These are phyloP conservation scores for Colletotrichum sidae DNA, from an alignment of 2,329 filamentous ascomycete species.

Conservation along the genomic window DNA sequence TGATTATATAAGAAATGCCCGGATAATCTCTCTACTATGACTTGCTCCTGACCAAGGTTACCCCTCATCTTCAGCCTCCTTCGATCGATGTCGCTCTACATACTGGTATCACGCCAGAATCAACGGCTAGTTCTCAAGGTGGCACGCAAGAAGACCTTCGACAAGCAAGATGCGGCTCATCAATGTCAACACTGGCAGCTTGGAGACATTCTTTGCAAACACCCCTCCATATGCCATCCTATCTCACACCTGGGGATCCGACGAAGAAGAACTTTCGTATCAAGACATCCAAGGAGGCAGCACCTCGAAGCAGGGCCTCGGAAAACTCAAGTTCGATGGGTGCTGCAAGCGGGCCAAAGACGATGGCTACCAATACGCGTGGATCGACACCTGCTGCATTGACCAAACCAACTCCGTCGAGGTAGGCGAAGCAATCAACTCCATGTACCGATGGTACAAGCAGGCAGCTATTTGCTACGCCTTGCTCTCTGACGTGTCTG, in stretches of 20 bases:
- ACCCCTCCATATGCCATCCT: conserved; percentile 41
- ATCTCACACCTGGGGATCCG: conserved; percentile 43
- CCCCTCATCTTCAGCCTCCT: too few species aligned
- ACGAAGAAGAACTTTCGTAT: conserved; percentile 40
- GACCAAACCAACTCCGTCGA: conserved; percentile 40
- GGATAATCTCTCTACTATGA: too few species aligned
- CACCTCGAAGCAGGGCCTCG: conserved; percentile 19
- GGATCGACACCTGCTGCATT: conserved; percentile 44
- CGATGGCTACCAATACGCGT: conserved; percentile 36
- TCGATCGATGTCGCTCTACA: too few species aligned
- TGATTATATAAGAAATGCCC: too few species aligned
- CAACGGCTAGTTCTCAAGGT: too few species aligned
- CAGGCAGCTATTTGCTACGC: conserved; percentile 38
- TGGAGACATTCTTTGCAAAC: conserved; percentile 2
- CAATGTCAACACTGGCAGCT: background rate
- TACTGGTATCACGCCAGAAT: too few species aligned
- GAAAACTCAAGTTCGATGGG: conserved; percentile 35
- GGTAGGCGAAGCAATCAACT: conserved; percentile 40
- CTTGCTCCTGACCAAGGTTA: too few species aligned
- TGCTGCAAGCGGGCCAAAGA: conserved; percentile 31
- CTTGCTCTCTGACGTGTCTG: conserved; percentile 38
- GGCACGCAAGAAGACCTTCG: too few species aligned
- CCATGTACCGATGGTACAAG: conserved; percentile 39
- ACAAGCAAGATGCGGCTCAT: conserved; percentile 1
- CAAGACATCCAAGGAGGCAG: background rate